A percentile compares a stretch with the other conserved stretches of the same genome.
Evolutionary conservation across 192 early-diverging fungal species (phyloP).

Genomic region (Coemansia sp.): DNA sequence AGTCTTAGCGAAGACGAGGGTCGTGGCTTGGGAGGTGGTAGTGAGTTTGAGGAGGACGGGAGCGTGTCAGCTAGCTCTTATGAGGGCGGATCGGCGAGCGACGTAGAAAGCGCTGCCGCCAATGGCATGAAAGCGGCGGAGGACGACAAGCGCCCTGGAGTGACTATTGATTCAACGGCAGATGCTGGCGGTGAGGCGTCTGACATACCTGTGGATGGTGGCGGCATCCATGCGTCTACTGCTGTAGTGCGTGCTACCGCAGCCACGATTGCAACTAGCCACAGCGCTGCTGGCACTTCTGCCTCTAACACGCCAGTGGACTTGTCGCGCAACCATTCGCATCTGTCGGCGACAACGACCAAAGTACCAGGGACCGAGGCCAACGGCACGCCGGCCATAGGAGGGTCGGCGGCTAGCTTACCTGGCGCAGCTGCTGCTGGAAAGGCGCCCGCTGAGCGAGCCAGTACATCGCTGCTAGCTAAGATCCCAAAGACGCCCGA

Average conservation of each 20-base stretch:
- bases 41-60: background rate
- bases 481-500: conserved; percentile 36
- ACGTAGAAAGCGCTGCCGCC: conserved; percentile 13
- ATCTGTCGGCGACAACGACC: conserved; percentile 6
- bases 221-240: background rate
- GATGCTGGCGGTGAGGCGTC: background rate
- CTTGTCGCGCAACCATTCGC: background rate
- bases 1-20: conserved; percentile 34
- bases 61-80: background rate
- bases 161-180: background rate
- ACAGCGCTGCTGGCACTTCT: conserved; percentile 1
- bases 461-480: conserved; percentile 20
- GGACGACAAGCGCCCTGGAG: background rate
- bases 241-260: background rate
- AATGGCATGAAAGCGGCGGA: background rate
- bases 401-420: background rate
- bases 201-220: background rate
- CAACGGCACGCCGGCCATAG: conserved; percentile 4
- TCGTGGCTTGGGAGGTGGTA: background rate
- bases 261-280: background rate
- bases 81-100: conserved; percentile 16
- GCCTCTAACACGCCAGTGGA: conserved; percentile 1
- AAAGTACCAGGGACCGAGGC: conserved; percentile 9
- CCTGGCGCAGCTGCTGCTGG: background rate
- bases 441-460: background rate